Percentiles rank a stretch among this genome's conserved stretches.
Conservation (phyloP, 2,329 filamentous ascomycete genomes). For the Calonectria crousiana region DNA sequence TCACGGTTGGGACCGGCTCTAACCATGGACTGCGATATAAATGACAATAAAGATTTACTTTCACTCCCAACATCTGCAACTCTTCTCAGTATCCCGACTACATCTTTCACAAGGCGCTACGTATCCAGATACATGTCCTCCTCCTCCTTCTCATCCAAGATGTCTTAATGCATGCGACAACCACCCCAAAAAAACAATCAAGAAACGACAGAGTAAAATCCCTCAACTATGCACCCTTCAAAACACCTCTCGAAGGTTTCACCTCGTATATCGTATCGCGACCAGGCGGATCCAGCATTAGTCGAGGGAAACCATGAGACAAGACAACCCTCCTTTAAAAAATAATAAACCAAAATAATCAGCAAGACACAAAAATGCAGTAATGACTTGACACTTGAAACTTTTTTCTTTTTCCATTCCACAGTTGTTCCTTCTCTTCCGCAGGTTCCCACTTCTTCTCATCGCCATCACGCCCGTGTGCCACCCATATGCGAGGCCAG, state of each 20-base stretch:
- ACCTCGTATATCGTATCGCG: constrained; percentile 34
- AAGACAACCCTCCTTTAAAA: constrained; percentile 21
- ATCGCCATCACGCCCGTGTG: constrained; percentile 31
- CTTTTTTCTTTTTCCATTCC: constrained; percentile 47
- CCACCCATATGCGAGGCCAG: constrained; percentile 32
- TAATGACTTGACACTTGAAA: constrained; percentile 36
- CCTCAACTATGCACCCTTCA: constrained; percentile 31
- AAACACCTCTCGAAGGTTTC: constrained; percentile 16
- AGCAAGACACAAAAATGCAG: constrained; percentile 33
- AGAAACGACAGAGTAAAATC: constrained; percentile 25
- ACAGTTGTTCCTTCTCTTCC: constrained; percentile 28
- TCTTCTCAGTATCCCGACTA: not conserved
- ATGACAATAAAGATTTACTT: constrained; percentile 2
- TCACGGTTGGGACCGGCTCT: not conserved
- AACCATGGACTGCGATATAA: not conserved
- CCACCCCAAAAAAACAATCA: constrained; percentile 9
- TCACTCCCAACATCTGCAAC: not conserved
- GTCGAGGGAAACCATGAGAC: constrained; percentile 30
- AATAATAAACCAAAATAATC: constrained; percentile 30
- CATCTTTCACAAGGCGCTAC: constrained; percentile 21
- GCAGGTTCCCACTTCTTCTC: constrained; percentile 24
- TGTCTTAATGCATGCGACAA: constrained; percentile 30
- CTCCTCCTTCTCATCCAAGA: constrained; percentile 7
- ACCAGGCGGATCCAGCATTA: constrained; percentile 44
- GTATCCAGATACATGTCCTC: constrained; percentile 28